phyloP scores from a whole-genome alignment of 1,139 yeast species.

The Kodamaea derodonti region DNA sequence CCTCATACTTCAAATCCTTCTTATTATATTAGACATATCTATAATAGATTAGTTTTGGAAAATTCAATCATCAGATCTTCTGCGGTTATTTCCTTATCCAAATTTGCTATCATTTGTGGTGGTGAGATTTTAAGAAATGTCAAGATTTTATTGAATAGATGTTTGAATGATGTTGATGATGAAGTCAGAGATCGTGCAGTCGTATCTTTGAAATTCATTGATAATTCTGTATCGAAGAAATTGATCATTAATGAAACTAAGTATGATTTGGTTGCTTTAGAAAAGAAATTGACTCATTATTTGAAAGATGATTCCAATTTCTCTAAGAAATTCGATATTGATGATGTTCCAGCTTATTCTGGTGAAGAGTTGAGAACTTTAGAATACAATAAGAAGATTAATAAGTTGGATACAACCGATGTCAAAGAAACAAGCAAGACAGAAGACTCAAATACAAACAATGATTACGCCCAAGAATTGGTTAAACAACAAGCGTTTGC shows the following conservation, averaged over 20 bases:
- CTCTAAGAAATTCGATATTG: constrained; percentile 64
- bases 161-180: constrained; percentile 86
- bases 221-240: constrained; percentile 32
- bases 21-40: constrained; percentile 89
- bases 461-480: constrained; percentile 38
- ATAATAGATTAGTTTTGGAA: constrained; percentile 93
- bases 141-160: constrained; percentile 71
- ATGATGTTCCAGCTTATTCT: constrained; percentile 57
- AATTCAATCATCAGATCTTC: constrained; percentile 94
- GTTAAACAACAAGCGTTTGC: constrained; percentile 61
- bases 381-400: constrained; percentile 56
- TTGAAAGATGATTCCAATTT: constrained; percentile 61
- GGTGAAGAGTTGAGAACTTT: constrained; percentile 63
- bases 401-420: constrained; percentile 39
- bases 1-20: constrained; percentile 86
- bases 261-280: constrained; percentile 74
- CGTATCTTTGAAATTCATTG: constrained; percentile 68
- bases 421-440: constrained; percentile 14
- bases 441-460: constrained; percentile 17
- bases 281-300: constrained; percentile 70
- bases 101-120: constrained; percentile 81
- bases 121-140: constrained; percentile 65
- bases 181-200: constrained; percentile 99
- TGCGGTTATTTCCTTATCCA: constrained; percentile 88
- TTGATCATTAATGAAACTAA: constrained; percentile 47